phyloP scores from a whole-genome alignment of 1,284 basidiomycete species.

The Leccinum griseonigrum region DNA sequence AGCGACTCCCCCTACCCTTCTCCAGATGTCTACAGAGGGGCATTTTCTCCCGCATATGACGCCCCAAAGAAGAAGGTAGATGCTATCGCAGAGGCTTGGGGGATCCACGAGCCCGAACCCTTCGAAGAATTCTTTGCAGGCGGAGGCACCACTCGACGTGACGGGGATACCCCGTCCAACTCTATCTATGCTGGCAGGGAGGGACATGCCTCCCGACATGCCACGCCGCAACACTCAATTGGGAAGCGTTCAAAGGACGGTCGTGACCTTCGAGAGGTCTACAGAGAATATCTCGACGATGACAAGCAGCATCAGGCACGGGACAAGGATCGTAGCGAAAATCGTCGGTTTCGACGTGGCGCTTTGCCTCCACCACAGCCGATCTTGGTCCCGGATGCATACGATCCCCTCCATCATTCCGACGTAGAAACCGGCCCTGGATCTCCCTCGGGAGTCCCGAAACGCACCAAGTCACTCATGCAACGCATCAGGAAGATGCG shows the following conservation, averaged over 20 bases:
- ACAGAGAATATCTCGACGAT: slow-evolving; percentile 45
- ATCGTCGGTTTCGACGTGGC: slow-evolving; percentile 42
- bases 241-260: slow-evolving; percentile 41
- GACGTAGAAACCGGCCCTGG: slow-evolving; percentile 35
- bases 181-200: slow-evolving; percentile 65
- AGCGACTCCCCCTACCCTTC: slow-evolving; percentile 52
- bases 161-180: slow-evolving; percentile 58
- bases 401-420: slow-evolving; percentile 42
- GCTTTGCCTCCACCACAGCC: slow-evolving; percentile 75
- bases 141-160: slow-evolving; percentile 45
- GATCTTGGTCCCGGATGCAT: slow-evolving; percentile 61
- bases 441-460: slow-evolving; percentile 48
- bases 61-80: slow-evolving; percentile 73
- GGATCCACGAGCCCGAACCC: slow-evolving; percentile 83
- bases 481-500: slow-evolving; percentile 83
- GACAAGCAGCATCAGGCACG: slow-evolving; percentile 29
- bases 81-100: slow-evolving; percentile 83
- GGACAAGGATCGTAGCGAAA: slow-evolving; percentile 31
- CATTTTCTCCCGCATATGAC: slow-evolving; percentile 47
- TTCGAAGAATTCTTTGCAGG: slow-evolving; percentile 84
- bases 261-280: slow-evolving; percentile 44
- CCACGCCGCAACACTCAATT: slow-evolving; percentile 33
- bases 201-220: slow-evolving; percentile 32
- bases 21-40: slow-evolving; percentile 45
- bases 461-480: slow-evolving; percentile 78